Percentiles rank a stretch among this genome's conserved stretches.
Evolutionary conservation across 176 grass and related monocot genomes (phyloP).

Genomic region (Zea luxurians): DNA sequence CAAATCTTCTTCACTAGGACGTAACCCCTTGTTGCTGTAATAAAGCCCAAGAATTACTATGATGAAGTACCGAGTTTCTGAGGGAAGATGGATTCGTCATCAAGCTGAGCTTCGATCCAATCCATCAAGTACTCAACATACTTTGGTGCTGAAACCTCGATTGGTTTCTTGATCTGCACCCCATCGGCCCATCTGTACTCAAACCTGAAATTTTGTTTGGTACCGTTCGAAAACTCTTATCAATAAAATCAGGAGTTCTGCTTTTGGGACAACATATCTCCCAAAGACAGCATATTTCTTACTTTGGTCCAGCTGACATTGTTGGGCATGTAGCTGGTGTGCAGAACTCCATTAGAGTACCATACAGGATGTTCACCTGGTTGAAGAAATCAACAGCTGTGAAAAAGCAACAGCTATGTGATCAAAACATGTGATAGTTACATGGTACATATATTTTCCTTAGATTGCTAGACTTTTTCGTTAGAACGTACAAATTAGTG

Average conservation of each 20-base stretch:
- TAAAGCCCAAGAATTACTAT: not conserved
- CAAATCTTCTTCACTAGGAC: not conserved
- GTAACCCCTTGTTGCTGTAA: not conserved
- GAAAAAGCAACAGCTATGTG: slow-evolving; percentile 20
- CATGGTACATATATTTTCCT: not conserved
- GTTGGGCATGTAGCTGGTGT: slow-evolving; percentile 78
- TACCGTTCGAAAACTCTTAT: not conserved
- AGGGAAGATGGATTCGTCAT: slow-evolving; percentile 91
- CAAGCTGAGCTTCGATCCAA: slow-evolving; percentile 89
- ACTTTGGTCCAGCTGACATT: slow-evolving; percentile 96
- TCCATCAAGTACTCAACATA: slow-evolving; percentile 99
- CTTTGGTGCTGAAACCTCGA: slow-evolving; percentile 91
- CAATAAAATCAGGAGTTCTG: not conserved
- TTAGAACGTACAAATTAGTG: not conserved
- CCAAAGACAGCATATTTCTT: slow-evolving; percentile 11
- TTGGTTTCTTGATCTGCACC: slow-evolving; percentile 93
- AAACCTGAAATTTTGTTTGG: slow-evolving; percentile 52
- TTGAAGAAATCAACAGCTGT: slow-evolving; percentile 98
- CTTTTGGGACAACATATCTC: not conserved
- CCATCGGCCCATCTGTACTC: slow-evolving; percentile 99
- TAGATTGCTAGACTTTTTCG: not conserved
- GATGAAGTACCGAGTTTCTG: slow-evolving; percentile 71
- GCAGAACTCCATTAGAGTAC: slow-evolving; percentile 90
- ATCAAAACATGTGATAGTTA: not conserved
- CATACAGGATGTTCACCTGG: slow-evolving; percentile 87